These are phyloP conservation scores for Aspergillus fumigatiaffinis DNA, from an alignment of 2,329 filamentous ascomycete species.

Conservation along the genomic window DNA sequence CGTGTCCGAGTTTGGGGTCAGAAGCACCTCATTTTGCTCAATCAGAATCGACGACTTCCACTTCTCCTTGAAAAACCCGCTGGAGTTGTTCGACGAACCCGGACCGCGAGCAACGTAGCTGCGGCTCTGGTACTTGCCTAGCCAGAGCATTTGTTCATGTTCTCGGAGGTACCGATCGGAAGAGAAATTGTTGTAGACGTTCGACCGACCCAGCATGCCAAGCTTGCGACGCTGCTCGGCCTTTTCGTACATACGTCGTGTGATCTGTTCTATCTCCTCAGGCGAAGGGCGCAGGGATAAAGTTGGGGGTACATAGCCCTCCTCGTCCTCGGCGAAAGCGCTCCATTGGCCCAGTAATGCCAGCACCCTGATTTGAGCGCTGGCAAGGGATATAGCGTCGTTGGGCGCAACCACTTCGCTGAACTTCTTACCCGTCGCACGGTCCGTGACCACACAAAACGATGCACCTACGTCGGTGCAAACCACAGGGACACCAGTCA, in stretches of 20 bases:
- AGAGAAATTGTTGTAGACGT: conserved; percentile 58
- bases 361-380: conserved; percentile 60
- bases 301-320: conserved; percentile 31
- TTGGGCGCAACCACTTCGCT: conserved; percentile 63
- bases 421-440: conserved; percentile 48
- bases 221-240: conserved; percentile 52
- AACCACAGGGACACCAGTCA: conserved; percentile 44
- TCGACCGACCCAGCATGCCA: conserved; percentile 55
- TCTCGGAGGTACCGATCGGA: conserved; percentile 59
- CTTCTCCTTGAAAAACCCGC: conserved; percentile 2
- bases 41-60: neutral
- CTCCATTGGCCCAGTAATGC: conserved; percentile 60
- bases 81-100: conserved; percentile 1
- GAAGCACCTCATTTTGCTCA: neutral
- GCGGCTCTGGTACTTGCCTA: conserved; percentile 30
- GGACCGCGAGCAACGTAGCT: conserved; percentile 12
- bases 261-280: conserved; percentile 48
- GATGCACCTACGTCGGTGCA: conserved; percentile 44
- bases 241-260: conserved; percentile 59
- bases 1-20: neutral
- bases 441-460: conserved; percentile 38
- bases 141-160: conserved; percentile 60
- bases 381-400: conserved; percentile 56
- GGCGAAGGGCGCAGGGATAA: conserved; percentile 50
- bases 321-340: conserved; percentile 53